Evolutionary conservation across 345 rosid genomes (phyloP), one percentile per base, ranked within the genome.

Genomic region (Eucalyptus regnans): DNA sequence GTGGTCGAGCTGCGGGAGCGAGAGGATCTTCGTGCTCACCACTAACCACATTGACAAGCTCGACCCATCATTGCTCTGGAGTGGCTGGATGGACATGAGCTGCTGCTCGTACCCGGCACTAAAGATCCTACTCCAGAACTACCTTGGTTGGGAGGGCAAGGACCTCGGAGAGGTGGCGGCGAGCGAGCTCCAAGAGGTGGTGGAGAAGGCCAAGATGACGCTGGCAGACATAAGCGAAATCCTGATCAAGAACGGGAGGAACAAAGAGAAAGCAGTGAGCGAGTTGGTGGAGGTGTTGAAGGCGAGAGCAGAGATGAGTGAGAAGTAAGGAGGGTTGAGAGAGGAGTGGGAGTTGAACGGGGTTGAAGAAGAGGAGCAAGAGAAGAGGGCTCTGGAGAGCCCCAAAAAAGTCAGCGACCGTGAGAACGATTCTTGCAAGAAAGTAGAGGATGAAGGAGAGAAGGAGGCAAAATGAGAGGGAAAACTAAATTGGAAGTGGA

Each of bases 1-100:
- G 58, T 96, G 98, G 99, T 96, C 98, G 5, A 95, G 97, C 80
- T 96, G 99, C 86, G 98, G 99, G 20, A 95, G 98, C 89, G 99
- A 97, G 68, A 27, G 68, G 68, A 60, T 60, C 68, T 60, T 60
- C 4, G 68, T 27, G 68, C n/a, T 60, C 68, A 60, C 31, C 68
- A 60, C 8, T 4, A 1, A 12, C 31, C 68, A 60, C 68, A 60
- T 60, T 0, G 68, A 60, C 68, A 60, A 60, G 68, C 68, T 27
- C 16, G 16, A 60, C 31, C 1, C 33, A 13, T 29, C 68, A 93
- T 56, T 97, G 90, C 25, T 97, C 86, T 91, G 90, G 90, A 97
- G 98, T 81, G 98, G 68, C 68, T 0, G 33, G 68, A 60, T 60
- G 68, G 68, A 60, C 68, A 27, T 60, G 68, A 27, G 33, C 33